Evolutionary conservation across 306 rosid genomes (phyloP).

Genomic region (Prunus salicina): DNA sequence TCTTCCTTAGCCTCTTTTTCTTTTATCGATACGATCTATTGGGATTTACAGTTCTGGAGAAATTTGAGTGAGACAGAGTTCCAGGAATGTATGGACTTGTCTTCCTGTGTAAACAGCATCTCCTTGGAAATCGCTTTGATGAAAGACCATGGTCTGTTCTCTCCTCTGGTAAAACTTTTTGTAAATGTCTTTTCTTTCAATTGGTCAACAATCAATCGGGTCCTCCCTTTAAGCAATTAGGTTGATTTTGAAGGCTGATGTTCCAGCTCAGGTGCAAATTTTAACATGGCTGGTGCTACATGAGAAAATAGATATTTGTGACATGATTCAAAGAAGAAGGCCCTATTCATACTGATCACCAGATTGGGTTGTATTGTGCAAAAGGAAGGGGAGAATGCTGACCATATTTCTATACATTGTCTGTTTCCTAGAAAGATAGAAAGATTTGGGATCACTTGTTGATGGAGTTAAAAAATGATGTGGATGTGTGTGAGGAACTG

Average conservation of each 20-base stretch:
- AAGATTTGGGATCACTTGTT: neutral
- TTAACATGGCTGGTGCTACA: neutral
- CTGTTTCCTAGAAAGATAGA: neutral
- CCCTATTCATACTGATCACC: neutral
- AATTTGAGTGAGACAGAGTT: neutral
- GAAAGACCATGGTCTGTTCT: neutral
- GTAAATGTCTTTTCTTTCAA: neutral
- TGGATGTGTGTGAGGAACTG: neutral
- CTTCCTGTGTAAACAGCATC: neutral
- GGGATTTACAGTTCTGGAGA: neutral
- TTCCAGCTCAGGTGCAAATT: neutral
- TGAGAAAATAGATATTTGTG: neutral
- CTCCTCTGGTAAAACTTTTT: neutral
- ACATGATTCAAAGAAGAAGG: neutral
- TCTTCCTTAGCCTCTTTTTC: neutral
- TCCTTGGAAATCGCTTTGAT: neutral
- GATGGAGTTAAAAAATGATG: neutral
- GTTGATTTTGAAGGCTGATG: neutral
- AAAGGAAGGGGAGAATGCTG: neutral
- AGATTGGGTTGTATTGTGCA: neutral
- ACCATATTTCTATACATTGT: neutral
- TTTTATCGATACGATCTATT: neutral
- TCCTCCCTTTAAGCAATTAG: neutral
- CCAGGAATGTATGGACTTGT: neutral
- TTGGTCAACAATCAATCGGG: neutral